Conservation (phyloP, 2,329 filamentous ascomycete genomes). For the Cryphonectria nitschkei region DNA sequence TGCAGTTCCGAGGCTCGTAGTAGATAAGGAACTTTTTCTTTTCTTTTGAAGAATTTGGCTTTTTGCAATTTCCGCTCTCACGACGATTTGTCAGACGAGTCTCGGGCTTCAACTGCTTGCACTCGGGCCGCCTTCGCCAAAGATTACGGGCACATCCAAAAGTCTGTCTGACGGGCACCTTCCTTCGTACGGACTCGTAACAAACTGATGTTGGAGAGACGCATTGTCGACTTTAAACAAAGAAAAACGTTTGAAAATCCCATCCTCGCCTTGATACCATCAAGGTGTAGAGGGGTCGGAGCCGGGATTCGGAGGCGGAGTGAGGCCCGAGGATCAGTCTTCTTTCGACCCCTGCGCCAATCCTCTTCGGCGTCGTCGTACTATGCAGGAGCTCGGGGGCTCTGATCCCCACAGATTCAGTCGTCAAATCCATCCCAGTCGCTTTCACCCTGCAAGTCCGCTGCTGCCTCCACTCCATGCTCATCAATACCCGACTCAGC, state of each 20-base stretch:
- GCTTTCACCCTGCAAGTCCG: slow-evolving; percentile 17
- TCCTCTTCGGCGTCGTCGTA: background rate
- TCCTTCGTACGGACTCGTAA: background rate
- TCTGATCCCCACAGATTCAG: slow-evolving; percentile 6
- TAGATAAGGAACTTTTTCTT: background rate
- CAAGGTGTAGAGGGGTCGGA: background rate
- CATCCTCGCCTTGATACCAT: background rate
- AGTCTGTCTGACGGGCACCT: background rate
- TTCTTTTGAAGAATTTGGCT: background rate
- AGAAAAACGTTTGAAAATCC: background rate
- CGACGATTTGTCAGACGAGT: background rate
- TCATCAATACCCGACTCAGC: slow-evolving; percentile 14
- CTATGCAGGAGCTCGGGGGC: background rate
- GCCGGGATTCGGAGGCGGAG: background rate
- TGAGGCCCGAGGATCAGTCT: background rate
- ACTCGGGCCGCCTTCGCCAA: background rate
- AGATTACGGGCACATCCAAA: background rate
- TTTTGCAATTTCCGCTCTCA: background rate
- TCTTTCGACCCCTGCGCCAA: background rate
- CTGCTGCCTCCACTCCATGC: slow-evolving; percentile 16
- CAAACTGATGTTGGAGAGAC: background rate
- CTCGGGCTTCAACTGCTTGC: background rate
- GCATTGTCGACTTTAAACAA: background rate
- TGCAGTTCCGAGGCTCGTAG: background rate
- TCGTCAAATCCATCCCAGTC: slow-evolving; percentile 29